Conservation (phyloP, 2,329 filamentous ascomycete species). For the Pseudogymnoascus sp. region DNA sequence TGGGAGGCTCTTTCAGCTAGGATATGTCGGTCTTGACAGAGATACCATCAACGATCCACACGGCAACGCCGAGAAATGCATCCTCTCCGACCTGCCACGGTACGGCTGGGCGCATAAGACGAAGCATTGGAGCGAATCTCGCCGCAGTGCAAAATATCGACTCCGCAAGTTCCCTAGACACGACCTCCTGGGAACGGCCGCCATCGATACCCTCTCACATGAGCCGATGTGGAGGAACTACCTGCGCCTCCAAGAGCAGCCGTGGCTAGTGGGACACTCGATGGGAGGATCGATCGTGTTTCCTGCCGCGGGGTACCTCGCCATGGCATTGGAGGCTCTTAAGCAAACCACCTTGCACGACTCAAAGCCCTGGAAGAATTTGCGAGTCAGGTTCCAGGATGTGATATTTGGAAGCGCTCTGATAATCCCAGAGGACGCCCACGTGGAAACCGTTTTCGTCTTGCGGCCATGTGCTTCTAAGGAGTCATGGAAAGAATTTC, state of each 20-base stretch:
- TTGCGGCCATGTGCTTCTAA: background rate
- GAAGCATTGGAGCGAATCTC: slow-evolving; percentile 45
- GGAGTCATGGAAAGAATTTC: background rate
- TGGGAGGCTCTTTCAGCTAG: slow-evolving; percentile 12
- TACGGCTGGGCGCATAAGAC: slow-evolving; percentile 47
- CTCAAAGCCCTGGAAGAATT: background rate
- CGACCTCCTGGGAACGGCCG: slow-evolving; percentile 39
- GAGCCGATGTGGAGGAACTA: slow-evolving; percentile 24
- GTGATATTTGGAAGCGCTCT: background rate
- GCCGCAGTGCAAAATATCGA: slow-evolving; percentile 37
- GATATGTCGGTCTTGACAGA: background rate
- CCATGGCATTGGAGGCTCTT: slow-evolving; percentile 40
- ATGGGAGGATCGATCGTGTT: slow-evolving; percentile 43
- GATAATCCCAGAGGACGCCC: background rate
- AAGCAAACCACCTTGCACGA: background rate
- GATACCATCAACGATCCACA: background rate
- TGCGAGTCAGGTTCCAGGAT: background rate
- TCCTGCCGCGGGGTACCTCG: slow-evolving; percentile 41
- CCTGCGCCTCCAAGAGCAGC: slow-evolving; percentile 32
- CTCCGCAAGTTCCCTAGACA: slow-evolving; percentile 36
- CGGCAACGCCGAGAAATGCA: background rate
- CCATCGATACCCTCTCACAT: slow-evolving; percentile 15
- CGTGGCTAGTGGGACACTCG: slow-evolving; percentile 45
- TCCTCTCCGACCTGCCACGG: slow-evolving; percentile 37
- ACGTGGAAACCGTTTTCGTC: background rate